These are phyloP conservation scores for Fusarium nelsonii DNA, from an alignment of 2,329 filamentous ascomycete genomes.

Conservation along the genomic window DNA sequence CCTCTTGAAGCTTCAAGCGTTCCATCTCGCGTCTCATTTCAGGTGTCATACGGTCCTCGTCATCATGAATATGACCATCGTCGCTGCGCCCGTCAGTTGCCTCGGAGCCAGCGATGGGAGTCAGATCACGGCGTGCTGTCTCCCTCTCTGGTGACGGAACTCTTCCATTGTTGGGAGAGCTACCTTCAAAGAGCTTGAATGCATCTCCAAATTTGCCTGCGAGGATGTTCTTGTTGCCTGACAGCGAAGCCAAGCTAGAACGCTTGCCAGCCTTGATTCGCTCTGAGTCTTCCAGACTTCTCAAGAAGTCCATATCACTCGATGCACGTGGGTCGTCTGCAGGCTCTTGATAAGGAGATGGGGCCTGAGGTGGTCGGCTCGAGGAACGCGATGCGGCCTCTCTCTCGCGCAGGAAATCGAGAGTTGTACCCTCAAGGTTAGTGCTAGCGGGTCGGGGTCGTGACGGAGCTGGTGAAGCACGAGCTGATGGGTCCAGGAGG, in stretches of 20 bases:
- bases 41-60: slow-evolving; percentile 79
- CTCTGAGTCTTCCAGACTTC: slow-evolving; percentile 75
- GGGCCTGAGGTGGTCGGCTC: slow-evolving; percentile 50
- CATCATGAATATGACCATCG: slow-evolving; percentile 70
- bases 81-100: slow-evolving; percentile 71
- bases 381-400: slow-evolving; percentile 67
- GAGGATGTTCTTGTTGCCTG: slow-evolving; percentile 84
- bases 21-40: slow-evolving; percentile 93
- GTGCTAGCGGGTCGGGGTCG: slow-evolving; percentile 83
- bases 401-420: slow-evolving; percentile 84
- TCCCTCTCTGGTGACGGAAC: slow-evolving; percentile 65
- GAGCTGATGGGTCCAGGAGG: slow-evolving; percentile 42
- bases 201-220: slow-evolving; percentile 92
- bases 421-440: slow-evolving; percentile 79
- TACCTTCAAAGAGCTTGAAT: slow-evolving; percentile 88
- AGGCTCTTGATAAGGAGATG: slow-evolving; percentile 59
- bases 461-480: slow-evolving; percentile 51
- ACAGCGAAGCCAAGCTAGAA: slow-evolving; percentile 77
- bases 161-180: slow-evolving; percentile 52
- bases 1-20: slow-evolving; percentile 81
- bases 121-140: slow-evolving; percentile 65
- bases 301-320: slow-evolving; percentile 83
- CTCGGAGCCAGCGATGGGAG: slow-evolving; percentile 82
- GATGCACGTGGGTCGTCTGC: slow-evolving; percentile 59
- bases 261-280: slow-evolving; percentile 73